A percentile compares a stretch with the other conserved stretches of the same genome.
Evolutionary conservation across 164 flowering plant species (phyloP).

Genomic region (Aristolochia contorta): DNA sequence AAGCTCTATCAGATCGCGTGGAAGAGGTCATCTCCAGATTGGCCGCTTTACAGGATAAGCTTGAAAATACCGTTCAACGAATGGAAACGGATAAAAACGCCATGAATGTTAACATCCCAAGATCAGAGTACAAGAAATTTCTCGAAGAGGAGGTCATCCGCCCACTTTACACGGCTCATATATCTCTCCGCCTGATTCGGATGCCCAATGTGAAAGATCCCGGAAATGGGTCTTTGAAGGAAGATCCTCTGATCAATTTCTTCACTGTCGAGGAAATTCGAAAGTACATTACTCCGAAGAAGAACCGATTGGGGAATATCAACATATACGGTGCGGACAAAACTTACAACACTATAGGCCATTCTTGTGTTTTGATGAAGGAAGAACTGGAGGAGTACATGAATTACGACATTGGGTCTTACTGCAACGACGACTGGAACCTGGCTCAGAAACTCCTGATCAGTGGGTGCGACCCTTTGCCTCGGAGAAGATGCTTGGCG

Average conservation of each 20-base stretch:
- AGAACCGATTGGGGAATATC: conserved; percentile 45
- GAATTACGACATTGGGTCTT: conserved; percentile 88
- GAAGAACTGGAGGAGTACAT: conserved; percentile 79
- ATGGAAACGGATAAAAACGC: conserved; percentile 40
- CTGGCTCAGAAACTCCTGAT: conserved; percentile 80
- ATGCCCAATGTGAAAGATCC: conserved; percentile 31
- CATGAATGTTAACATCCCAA: conserved; percentile 24
- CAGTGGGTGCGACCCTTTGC: conserved; percentile 88
- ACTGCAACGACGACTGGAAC: conserved; percentile 86
- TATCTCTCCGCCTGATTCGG: conserved; percentile 66
- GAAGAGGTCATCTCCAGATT: conserved; percentile 54
- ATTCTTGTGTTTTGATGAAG: conserved; percentile 66
- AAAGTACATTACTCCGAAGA: conserved; percentile 79
- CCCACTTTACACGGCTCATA: conserved; percentile 73
- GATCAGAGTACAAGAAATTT: conserved; percentile 44
- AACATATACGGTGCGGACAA: conserved; percentile 54
- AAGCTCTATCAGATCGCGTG: conserved; percentile 47
- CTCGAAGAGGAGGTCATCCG: conserved; percentile 55
- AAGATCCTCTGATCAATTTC: conserved; percentile 68
- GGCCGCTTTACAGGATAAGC: conserved; percentile 61
- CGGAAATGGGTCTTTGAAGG: conserved; percentile 14
- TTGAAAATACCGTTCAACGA: conserved; percentile 42
- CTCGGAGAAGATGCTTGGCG: conserved; percentile 71
- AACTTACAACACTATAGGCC: conserved; percentile 70
- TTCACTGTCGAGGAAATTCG: conserved; percentile 71